A percentile compares a stretch with the other conserved stretches of the same genome.
Conservation (phyloP, 805 yeast genomes). For the Saccharomyces eubayanus region DNA sequence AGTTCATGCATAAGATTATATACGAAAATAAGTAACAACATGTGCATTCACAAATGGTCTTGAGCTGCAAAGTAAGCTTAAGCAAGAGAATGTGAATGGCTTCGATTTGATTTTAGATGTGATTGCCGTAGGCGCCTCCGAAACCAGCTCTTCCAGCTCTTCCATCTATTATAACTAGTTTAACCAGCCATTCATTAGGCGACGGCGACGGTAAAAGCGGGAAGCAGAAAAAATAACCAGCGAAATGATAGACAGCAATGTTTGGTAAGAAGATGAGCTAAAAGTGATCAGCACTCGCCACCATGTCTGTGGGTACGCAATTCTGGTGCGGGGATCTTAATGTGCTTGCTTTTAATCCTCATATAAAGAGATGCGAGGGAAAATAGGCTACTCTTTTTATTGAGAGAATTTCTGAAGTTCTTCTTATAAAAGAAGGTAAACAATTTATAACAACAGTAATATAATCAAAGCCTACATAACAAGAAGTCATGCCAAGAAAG, state of each 20-base stretch:
- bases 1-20: neutral
- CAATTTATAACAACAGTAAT: neutral
- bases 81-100: neutral
- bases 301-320: neutral
- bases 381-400: neutral
- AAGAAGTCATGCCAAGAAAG: conserved; percentile 22
- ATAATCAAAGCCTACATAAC: neutral
- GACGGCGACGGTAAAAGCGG: neutral
- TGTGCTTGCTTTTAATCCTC: neutral
- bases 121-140: neutral
- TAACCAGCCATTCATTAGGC: neutral
- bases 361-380: neutral
- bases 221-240: neutral
- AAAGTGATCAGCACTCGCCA: neutral
- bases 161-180: neutral
- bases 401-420: neutral
- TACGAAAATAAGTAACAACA: neutral
- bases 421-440: neutral
- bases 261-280: neutral
- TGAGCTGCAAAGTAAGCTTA: neutral
- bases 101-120: neutral
- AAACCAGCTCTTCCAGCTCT: neutral
- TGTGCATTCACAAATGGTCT: neutral
- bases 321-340: neutral
- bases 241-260: neutral